Conservation (phyloP, 139 green algal genomes). For the Volvox reticuliferus region DNA sequence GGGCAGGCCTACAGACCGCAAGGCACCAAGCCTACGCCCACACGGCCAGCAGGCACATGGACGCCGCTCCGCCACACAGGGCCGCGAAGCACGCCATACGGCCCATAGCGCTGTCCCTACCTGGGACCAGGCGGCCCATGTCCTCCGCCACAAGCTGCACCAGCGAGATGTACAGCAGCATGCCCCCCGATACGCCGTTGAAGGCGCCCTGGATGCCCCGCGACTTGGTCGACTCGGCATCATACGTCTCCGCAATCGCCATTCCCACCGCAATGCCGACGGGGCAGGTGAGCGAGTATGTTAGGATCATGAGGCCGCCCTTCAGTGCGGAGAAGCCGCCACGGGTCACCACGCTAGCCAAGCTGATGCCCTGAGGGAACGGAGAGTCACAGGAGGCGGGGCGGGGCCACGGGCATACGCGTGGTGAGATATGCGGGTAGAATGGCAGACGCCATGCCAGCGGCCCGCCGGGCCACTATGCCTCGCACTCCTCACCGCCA, state of each 20-base stretch:
- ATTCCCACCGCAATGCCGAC: constrained; percentile 50
- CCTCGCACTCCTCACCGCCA: background rate
- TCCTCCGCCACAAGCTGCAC: constrained; percentile 49
- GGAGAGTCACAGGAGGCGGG: too few species aligned
- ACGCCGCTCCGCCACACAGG: constrained; percentile 7
- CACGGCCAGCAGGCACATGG: constrained; percentile 41
- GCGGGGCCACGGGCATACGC: too few species aligned
- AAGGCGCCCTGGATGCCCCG: constrained; percentile 37
- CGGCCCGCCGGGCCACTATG: too few species aligned
- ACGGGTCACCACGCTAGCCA: constrained; percentile 23
- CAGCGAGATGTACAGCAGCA: constrained; percentile 60
- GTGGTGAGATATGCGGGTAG: too few species aligned
- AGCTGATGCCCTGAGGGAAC: constrained; percentile 15
- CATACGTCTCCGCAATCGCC: constrained; percentile 28
- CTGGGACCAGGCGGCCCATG: constrained; percentile 2
- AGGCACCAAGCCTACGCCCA: background rate
- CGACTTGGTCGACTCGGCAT: background rate
- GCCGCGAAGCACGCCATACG: background rate
- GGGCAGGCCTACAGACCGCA: too few species aligned
- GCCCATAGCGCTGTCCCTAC: background rate
- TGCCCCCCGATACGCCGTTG: constrained; percentile 53
- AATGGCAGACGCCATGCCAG: too few species aligned
- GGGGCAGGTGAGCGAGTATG: constrained; percentile 46
- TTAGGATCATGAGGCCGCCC: constrained; percentile 6
- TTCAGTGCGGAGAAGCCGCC: constrained; percentile 4